These are phyloP conservation scores for Corymbia calophylla DNA, from an alignment of 441 rosid species.

Conservation along the genomic window DNA sequence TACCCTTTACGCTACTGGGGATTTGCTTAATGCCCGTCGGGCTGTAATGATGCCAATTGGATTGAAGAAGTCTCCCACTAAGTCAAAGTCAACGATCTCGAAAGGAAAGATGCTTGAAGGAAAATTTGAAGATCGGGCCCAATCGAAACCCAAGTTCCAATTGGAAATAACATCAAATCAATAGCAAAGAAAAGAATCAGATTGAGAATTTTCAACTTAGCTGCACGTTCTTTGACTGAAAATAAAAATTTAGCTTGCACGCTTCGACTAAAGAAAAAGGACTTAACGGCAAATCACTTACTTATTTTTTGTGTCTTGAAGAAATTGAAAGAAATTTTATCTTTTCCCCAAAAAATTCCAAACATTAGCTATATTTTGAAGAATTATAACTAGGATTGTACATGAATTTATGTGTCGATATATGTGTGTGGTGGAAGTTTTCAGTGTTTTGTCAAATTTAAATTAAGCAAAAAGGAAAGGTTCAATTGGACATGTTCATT, in stretches of 20 bases:
- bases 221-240: too few species aligned
- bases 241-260: too few species aligned
- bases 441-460: not conserved
- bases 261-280: too few species aligned
- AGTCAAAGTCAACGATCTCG: not conserved
- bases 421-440: rapidly evolving
- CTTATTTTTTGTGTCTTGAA: too few species aligned
- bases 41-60: too few species aligned
- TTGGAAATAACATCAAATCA: not conserved
- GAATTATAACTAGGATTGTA: rapidly evolving
- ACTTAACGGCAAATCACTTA: too few species aligned
- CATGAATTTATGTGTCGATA: not conserved
- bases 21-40: too few species aligned
- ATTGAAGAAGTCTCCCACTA: not conserved
- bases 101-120: not conserved
- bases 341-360: not conserved
- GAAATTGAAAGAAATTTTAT: not conserved
- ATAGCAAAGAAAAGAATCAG: not conserved
- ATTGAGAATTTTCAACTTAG: not conserved
- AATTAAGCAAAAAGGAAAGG: not conserved
- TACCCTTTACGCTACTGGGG: not conserved
- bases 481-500: rapidly evolving
- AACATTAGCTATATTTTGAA: rapidly evolving
- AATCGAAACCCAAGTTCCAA: not conserved
- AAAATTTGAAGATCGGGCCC: not conserved